These are phyloP conservation scores for Saccharomyces pastorianus DNA, from an alignment of 1,139 yeast genomes.

Conservation along the genomic window DNA sequence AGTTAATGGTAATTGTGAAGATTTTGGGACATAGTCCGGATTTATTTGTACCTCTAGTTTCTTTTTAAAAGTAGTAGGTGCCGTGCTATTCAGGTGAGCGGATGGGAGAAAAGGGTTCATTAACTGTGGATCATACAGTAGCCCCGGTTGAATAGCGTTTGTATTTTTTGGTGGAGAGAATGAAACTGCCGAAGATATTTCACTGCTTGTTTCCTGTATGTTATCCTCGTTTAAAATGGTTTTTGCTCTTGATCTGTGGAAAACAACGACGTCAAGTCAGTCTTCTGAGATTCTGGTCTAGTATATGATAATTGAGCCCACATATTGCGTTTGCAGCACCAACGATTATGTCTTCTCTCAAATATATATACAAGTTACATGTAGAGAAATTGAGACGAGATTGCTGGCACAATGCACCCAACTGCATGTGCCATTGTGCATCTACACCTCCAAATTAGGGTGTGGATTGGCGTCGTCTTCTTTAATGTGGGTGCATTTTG, in stretches of 20 bases:
- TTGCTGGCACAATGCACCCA: background rate
- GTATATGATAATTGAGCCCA: background rate
- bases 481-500: background rate
- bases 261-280: background rate
- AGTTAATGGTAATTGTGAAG: slow-evolving; percentile 19
- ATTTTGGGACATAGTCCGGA: slow-evolving; percentile 11
- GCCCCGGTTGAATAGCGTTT: background rate
- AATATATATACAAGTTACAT: background rate
- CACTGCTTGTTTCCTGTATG: background rate
- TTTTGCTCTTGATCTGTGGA: background rate
- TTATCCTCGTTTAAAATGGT: slow-evolving; percentile 18
- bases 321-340: background rate
- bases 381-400: background rate
- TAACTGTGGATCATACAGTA: background rate
- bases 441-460: slow-evolving; percentile 1
- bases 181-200: background rate
- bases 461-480: background rate
- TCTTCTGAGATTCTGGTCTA: background rate
- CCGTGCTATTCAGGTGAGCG: background rate
- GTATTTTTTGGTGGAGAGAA: background rate
- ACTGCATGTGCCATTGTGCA: background rate
- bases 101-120: background rate
- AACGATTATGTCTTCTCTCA: background rate
- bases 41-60: slow-evolving; percentile 21
- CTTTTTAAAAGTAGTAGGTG: background rate